Evolutionary conservation across 2,329 filamentous ascomycete genomes (phyloP), one percentile per base, ranked within the genome.

Genomic region (Fusarium keratoplasticum): DNA sequence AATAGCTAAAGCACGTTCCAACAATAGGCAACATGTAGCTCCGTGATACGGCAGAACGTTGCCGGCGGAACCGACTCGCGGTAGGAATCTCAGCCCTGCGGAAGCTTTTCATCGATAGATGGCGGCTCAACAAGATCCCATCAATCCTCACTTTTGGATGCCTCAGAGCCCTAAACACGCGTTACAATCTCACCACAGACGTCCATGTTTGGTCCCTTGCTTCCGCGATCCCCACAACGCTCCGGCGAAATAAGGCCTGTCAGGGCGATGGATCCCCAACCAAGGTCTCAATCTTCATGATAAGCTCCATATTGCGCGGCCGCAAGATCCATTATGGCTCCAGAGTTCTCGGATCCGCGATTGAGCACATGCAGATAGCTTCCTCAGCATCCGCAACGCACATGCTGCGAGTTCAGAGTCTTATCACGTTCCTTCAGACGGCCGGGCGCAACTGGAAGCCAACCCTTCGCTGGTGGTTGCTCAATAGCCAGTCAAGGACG

Each of bases 361-460:
- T 52, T 33, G 31, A 44, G 44, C 36, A 61, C 31, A 44, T 60
- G 42, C 52, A 55, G 47, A 69, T 52, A 47, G 55, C 27, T 29
- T 55, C 11, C 10, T 29, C 13, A 54, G 47, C 5, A 31, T 31
- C 47, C 47, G 27, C 27, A 20, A 29, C 14, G 27, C 27, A 54
- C 47, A 54, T 54, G 27, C 38, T 60, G 54, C 54, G 44, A 64
- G 50, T 22, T 60, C 61, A 58, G 42, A n/a, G 20, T 36, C 40
- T 69, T 69, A 58, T 74, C 68, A 63, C 60, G 50, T 66, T 72
- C 61, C 57, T 40, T 47, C 47, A 52, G 31, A 14, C 4, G 9
- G 33, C 18, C 36, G 38, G 58, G 22, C 33, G 31, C 22, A 59
- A 50, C 18, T 54, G 36, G 66, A 55, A 47, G 47, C 60, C 36